phyloP scores from a whole-genome alignment of 495 filamentous ascomycete species.

The Neurospora sp. region DNA sequence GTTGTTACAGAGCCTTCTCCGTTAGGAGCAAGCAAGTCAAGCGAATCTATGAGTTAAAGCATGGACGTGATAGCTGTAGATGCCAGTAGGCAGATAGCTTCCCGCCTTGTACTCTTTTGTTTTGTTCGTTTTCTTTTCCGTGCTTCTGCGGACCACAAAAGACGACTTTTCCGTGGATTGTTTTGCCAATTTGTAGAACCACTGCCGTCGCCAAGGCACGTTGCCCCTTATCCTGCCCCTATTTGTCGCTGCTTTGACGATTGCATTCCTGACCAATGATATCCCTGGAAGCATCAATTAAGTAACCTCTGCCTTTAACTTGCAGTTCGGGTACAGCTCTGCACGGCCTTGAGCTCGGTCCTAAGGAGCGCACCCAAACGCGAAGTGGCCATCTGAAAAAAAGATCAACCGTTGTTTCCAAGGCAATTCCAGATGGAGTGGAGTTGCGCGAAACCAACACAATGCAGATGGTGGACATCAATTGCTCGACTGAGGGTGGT shows the following conservation, averaged over 20 bases:
- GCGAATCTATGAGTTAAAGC: background rate
- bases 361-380: background rate
- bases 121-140: background rate
- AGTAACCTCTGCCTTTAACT: background rate
- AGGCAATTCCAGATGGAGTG: background rate
- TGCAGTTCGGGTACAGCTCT: background rate
- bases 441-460: background rate
- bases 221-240: background rate
- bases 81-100: background rate
- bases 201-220: background rate
- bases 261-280: background rate
- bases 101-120: background rate
- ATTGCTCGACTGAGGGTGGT: background rate
- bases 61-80: background rate
- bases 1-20: background rate
- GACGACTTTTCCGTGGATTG: background rate
- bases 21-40: background rate
- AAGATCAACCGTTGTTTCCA: background rate
- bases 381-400: background rate
- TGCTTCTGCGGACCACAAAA: background rate
- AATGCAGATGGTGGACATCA: background rate
- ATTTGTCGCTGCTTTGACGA: background rate
- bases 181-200: background rate
- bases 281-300: background rate
- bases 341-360: background rate